Percentiles rank a stretch among this genome's conserved stretches.
Evolutionary conservation across 345 rosid species (phyloP).

Genomic region (Heritiera fomes): DNA sequence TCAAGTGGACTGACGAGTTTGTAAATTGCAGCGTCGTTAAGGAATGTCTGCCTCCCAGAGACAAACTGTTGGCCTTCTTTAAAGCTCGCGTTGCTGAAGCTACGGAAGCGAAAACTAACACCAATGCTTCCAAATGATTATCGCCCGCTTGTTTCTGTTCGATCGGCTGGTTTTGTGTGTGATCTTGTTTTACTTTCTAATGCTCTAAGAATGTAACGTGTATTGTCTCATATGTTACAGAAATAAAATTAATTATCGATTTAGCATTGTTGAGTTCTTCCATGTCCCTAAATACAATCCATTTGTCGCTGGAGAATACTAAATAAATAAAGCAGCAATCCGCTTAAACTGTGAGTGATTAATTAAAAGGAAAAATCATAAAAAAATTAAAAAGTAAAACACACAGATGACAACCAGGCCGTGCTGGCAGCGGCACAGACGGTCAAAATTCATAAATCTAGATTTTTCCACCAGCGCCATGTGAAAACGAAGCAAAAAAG

Average conservation of each 20-base stretch:
- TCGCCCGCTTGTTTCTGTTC: not conserved
- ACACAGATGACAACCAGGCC: no score
- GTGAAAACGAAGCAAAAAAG: not conserved
- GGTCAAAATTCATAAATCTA: not conserved
- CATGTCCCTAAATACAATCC: no score
- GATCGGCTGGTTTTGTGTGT: not conserved
- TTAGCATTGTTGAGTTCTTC: no score
- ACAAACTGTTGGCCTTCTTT: not conserved
- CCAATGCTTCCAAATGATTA: not conserved
- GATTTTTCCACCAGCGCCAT: not conserved
- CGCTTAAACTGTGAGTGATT: no score
- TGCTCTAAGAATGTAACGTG: not conserved
- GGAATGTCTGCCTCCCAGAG: conserved; percentile 22
- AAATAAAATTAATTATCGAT: no score
- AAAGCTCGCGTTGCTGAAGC: conserved; percentile 9
- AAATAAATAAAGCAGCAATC: no score
- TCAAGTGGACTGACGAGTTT: conserved; percentile 22
- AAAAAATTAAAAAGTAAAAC: no score
- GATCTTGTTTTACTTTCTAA: not conserved
- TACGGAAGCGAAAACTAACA: not conserved
- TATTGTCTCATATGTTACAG: not conserved
- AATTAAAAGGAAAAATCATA: no score
- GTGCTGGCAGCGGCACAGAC: not conserved
- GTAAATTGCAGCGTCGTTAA: not conserved
- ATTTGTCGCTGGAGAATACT: no score